Evolutionary conservation across 768 basidiomycete species (phyloP).

Genomic region (Suillus luteus): DNA sequence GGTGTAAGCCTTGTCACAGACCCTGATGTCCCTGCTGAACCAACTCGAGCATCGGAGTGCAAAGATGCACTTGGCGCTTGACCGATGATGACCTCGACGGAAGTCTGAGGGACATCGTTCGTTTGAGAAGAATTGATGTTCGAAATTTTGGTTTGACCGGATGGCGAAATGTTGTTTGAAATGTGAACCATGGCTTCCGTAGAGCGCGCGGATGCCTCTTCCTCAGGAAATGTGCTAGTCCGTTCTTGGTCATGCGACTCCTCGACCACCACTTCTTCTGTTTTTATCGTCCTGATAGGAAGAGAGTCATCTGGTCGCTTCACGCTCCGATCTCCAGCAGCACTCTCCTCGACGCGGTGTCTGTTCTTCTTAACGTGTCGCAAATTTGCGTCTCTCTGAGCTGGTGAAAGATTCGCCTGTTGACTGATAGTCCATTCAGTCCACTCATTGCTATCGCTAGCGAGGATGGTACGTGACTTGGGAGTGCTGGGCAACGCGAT

Average conservation of each 20-base stretch:
- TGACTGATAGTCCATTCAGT: constrained; percentile 29
- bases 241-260: constrained; percentile 11
- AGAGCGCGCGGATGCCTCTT: constrained; percentile 1
- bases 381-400: constrained; percentile 32
- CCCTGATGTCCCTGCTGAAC: not conserved
- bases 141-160: constrained; percentile 20
- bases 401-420: constrained; percentile 22
- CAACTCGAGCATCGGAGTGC: constrained; percentile 7
- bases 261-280: constrained; percentile 21
- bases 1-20: constrained; percentile 7
- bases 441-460: constrained; percentile 8
- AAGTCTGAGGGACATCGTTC: not conserved
- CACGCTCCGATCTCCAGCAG: constrained; percentile 32
- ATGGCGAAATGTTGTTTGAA: constrained; percentile 18
- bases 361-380: constrained; percentile 33
- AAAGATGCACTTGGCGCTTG: not conserved
- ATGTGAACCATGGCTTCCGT: not conserved
- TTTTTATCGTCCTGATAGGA: constrained; percentile 18
- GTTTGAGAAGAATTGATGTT: constrained; percentile 15
- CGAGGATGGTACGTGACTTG: constrained; percentile 28
- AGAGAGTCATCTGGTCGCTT: constrained; percentile 12
- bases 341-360: constrained; percentile 28
- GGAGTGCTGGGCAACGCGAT: constrained; percentile 20
- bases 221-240: not conserved
- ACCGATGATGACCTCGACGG: too few species aligned